Evolutionary conservation across 1,284 basidiomycete species (phyloP), one percentile per base, ranked within the genome.

Genomic region (Boletus hoseneyae): DNA sequence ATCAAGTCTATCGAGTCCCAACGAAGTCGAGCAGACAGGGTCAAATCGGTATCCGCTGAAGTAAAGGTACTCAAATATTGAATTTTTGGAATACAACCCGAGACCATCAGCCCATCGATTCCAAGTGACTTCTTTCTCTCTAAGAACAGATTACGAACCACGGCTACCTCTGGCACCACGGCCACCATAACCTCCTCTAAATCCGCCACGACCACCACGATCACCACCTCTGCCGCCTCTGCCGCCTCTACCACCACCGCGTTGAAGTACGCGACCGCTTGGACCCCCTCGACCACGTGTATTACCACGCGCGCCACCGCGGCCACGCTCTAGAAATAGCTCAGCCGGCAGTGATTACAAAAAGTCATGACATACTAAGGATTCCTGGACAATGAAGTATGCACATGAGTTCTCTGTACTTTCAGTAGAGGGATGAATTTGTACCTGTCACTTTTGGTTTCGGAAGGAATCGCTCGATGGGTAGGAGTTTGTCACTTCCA

Each of bases 381-480:
- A 80, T 68, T 64, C 74, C 79, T 81, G 56, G 44, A 50, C 5
- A 35, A 51, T 3, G 1, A 37, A 34, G 27, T 11, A 36, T 3
- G 5, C 11, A 7, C 6, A 25, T 56, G 29, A 59, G 34, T 29
- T 29, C 39, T 42, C 45, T 45, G 45, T 51, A 25, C 7, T 2
- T 32, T 18, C 6, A 25, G 23, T 15, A 34, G 25, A 58, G 25
- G 27, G 34, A 52, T 34, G 40, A 23, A 32, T 45, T 35, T 78
- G 52, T 63, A 86, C 87, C 85, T 57, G 74, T 76, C 18, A 79
- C 74, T 76, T 97, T 98, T 46, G 97, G 96, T 76, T 96, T 99
- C 4, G 97, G 97, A 58, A 99, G 74, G 76, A 99, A 99, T 53
- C 97, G 77, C 60, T 99, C 97, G 55, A 99, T 87, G 8, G 97